Evolutionary conservation across 116 monocot species (phyloP).

Genomic region (Zostera marina): DNA sequence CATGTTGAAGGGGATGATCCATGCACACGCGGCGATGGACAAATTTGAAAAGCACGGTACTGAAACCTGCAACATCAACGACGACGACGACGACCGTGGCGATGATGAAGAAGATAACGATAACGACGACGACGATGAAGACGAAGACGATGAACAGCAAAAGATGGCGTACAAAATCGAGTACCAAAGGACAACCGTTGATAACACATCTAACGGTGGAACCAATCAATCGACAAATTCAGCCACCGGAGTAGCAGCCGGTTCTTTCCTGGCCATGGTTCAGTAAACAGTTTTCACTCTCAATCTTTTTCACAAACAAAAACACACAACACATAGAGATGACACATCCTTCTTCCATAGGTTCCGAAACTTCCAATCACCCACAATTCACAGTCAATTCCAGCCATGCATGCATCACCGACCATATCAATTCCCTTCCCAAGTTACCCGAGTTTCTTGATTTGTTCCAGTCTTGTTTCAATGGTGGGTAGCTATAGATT

Average conservation of each 20-base stretch:
- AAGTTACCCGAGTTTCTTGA: too few species aligned
- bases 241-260: conserved; percentile 10
- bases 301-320: not conserved
- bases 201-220: conserved; percentile 3
- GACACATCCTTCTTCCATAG: too few species aligned
- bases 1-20: conserved; percentile 43
- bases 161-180: conserved; percentile 65
- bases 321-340: too few species aligned
- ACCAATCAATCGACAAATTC: conserved; percentile 2
- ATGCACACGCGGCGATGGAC: not conserved
- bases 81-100: conserved; percentile 29
- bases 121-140: conserved; percentile 35
- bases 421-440: too few species aligned
- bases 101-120: conserved; percentile 44
- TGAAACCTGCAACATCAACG: conserved; percentile 10
- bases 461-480: too few species aligned
- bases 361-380: not conserved
- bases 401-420: too few species aligned
- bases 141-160: conserved; percentile 36
- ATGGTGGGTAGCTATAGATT: too few species aligned
- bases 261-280: conserved; percentile 54
- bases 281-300: conserved; percentile 11
- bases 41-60: conserved; percentile 14
- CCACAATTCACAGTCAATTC: not conserved
- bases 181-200: conserved; percentile 36